Evolutionary conservation across 2,329 filamentous ascomycete genomes (phyloP), one percentile per base, ranked within the genome.

Genomic region (Apiospora rasikravindrae): DNA sequence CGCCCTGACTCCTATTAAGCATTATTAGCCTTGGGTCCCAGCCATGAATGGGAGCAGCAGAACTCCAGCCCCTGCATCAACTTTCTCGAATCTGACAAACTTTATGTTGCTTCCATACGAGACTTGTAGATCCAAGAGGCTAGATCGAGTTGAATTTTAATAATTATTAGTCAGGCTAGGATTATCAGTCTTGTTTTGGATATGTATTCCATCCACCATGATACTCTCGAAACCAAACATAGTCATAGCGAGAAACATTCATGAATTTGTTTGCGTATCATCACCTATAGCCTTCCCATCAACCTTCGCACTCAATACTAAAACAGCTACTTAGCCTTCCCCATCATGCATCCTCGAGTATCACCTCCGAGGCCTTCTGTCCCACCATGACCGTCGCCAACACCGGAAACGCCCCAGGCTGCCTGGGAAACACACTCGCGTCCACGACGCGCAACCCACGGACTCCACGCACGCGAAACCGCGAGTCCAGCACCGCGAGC

Each of bases 371-470:
- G 10, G 67, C 67, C 26, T 69, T 69, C 26, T 69, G 67, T 10
- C 67, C 67, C 24, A 69, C 44, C 67, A 69, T 69, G 10, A 49
- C 42, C 6, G 67, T 69, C 13, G 67, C 44, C 19, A 69, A 42
- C 24, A 69, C 67, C 2, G 67, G 67, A 8, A 69, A 69, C 19
- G 67, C 67, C 44, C 67, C 67, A 5, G 67, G 67, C 26, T 45
- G 44, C 44, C 44, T 49, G 8, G 67, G 67, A 6, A 69, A 69
- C 44, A 69, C 67, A 5, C 67, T 69, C 33, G 44, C 67, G 7
- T 69, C 67, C 5, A 69, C 67, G 26, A 69, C 67, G 14, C 67
- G 67, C 67, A 69, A 44, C 26, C 67, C 67, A 1, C 47, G 44
- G 19, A 69, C 67, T 10, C 67, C 67, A 0, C 44, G 47, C 44